phyloP scores from a whole-genome alignment of 495 filamentous ascomycete genomes.

The Eremomyces bilateralis region DNA sequence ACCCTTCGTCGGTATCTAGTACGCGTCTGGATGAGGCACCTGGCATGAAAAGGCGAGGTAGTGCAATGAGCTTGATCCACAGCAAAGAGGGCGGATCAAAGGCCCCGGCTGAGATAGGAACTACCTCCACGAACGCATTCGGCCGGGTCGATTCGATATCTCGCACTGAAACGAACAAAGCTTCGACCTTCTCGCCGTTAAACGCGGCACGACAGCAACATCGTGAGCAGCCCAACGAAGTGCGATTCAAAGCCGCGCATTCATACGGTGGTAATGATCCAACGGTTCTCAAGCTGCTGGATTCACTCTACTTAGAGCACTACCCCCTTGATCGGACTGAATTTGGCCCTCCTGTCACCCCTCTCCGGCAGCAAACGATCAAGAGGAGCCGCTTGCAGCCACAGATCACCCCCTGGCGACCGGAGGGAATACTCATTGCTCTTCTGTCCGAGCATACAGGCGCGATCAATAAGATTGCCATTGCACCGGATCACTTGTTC shows the following conservation, averaged over 20 bases:
- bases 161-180: conserved; percentile 25
- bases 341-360: conserved; percentile 64
- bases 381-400: conserved; percentile 25
- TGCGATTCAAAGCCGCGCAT: conserved; percentile 26
- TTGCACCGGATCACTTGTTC: conserved; percentile 81
- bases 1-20: no score
- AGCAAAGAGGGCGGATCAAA: conserved; percentile 52
- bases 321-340: conserved; percentile 62
- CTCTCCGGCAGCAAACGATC: conserved; percentile 41
- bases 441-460: conserved; percentile 74
- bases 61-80: conserved; percentile 65
- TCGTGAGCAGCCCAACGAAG: conserved; percentile 16
- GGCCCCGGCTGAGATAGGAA: conserved; percentile 63
- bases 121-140: conserved; percentile 58
- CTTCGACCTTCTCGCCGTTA: conserved; percentile 13
- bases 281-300: conserved; percentile 61
- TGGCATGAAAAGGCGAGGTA: conserved; percentile 42
- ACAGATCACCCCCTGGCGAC: conserved; percentile 48
- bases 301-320: conserved; percentile 75
- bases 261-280: conserved; percentile 81
- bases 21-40: no score
- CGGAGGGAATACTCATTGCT: conserved; percentile 62
- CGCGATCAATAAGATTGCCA: conserved; percentile 59
- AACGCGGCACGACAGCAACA: conserved; percentile 8
- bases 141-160: conserved; percentile 48